Percentiles rank a stretch among this genome's conserved stretches.
Conservation (phyloP, 108 stramenopile species). For the Conticribra guillardii region DNA sequence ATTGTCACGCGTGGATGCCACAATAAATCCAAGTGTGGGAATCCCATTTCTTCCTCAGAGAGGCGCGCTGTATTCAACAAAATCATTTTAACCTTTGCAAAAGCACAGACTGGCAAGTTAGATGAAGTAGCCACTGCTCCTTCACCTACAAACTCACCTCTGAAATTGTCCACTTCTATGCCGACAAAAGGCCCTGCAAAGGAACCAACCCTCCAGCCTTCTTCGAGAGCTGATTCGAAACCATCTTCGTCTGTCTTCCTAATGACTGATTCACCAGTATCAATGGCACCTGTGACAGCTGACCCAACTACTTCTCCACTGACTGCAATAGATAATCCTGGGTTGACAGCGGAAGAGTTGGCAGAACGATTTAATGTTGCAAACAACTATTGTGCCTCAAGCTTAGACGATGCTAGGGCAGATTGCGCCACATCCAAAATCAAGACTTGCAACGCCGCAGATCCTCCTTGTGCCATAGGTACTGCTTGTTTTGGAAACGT, state of each 20-base stretch:
- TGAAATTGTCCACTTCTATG: background rate
- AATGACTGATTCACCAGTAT: slow-evolving; percentile 2
- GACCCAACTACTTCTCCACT: slow-evolving; percentile 1
- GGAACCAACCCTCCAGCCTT: slow-evolving; percentile 9
- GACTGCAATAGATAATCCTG: slow-evolving; percentile 4
- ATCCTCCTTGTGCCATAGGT: slow-evolving; percentile 35
- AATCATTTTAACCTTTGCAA: slow-evolving; percentile 30
- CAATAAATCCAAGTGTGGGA: slow-evolving; percentile 26
- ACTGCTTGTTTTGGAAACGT: slow-evolving; percentile 42
- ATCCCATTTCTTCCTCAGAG: slow-evolving; percentile 19
- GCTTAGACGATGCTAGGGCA: slow-evolving; percentile 21
- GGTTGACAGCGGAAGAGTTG: slow-evolving; percentile 26
- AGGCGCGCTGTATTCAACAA: slow-evolving; percentile 28
- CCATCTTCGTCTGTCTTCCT: background rate
- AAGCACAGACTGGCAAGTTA: slow-evolving; percentile 17
- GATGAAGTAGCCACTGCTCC: too few relatives aligned
- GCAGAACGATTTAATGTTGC: slow-evolving; percentile 21
- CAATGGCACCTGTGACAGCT: background rate
- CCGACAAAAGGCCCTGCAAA: background rate
- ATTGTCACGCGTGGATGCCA: slow-evolving; percentile 47
- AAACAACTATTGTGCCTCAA: slow-evolving; percentile 45
- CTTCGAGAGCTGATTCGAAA: background rate
- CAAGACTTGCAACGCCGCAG: slow-evolving; percentile 31
- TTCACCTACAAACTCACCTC: background rate
- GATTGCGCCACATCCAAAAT: slow-evolving; percentile 31